These are phyloP conservation scores for Cryptococcus wingfieldii DNA, from an alignment of 1,284 basidiomycete genomes.

Conservation along the genomic window DNA sequence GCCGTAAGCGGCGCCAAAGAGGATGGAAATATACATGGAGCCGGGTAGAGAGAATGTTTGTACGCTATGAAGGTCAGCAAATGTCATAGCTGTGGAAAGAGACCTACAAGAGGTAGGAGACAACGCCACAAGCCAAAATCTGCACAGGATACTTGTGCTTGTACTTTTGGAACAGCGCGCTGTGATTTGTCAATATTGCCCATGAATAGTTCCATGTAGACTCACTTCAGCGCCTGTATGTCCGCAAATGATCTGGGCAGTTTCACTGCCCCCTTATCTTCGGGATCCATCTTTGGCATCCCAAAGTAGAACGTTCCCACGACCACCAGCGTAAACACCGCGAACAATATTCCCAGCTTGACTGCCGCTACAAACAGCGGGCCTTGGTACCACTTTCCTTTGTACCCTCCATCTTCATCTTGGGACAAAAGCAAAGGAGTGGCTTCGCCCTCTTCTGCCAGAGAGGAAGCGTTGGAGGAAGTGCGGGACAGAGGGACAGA, in stretches of 20 bases:
- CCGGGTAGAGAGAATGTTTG: constrained; percentile 96
- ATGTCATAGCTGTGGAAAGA: constrained; percentile 15
- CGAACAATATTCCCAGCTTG: constrained; percentile 74
- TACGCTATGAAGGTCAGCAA: constrained; percentile 55
- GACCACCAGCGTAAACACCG: constrained; percentile 63
- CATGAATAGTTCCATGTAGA: neutral
- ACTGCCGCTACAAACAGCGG: constrained; percentile 72
- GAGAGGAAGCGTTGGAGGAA: constrained; percentile 3
- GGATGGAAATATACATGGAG: constrained; percentile 96
- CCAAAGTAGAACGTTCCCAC: constrained; percentile 72
- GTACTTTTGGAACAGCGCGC: constrained; percentile 76
- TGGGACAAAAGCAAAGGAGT: neutral
- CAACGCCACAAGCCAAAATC: constrained; percentile 75
- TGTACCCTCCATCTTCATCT: constrained; percentile 6
- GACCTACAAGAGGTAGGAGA: constrained; percentile 84
- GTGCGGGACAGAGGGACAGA: constrained; percentile 1
- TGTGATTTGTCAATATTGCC: constrained; percentile 5
- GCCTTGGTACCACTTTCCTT: constrained; percentile 44
- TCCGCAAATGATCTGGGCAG: constrained; percentile 79
- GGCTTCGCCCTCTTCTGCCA: constrained; percentile 12
- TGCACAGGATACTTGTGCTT: constrained; percentile 75
- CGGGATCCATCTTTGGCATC: constrained; percentile 64
- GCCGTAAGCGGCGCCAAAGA: constrained; percentile 94
- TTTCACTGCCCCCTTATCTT: constrained; percentile 66
- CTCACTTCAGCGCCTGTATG: constrained; percentile 69